A percentile compares a stretch with the other conserved stretches of the same genome.
Evolutionary conservation across 768 basidiomycete genomes (phyloP).

Genomic region (Naganishia vishniacii): DNA sequence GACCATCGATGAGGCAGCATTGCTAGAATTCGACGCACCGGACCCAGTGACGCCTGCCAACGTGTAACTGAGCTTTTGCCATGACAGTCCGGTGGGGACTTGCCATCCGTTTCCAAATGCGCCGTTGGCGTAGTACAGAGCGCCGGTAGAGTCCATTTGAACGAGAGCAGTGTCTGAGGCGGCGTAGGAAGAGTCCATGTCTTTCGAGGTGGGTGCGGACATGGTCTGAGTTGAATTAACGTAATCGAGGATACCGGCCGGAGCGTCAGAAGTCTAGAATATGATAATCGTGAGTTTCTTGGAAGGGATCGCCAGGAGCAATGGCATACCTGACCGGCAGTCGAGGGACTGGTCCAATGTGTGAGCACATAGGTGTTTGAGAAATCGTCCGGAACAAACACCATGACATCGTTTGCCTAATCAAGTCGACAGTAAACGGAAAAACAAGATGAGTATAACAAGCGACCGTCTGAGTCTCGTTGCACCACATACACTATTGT

Average conservation of each 20-base stretch:
- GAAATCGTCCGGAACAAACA: constrained; percentile 70
- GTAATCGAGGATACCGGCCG: constrained; percentile 37
- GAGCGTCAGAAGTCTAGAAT: constrained; percentile 31
- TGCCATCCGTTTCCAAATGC: constrained; percentile 38
- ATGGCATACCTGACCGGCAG: constrained; percentile 9
- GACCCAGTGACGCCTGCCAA: constrained; percentile 32
- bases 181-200: constrained; percentile 43
- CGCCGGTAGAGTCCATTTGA: constrained; percentile 42
- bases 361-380: constrained; percentile 66
- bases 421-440: constrained; percentile 1
- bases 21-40: constrained; percentile 22
- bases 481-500: constrained; percentile 52
- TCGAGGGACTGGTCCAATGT: constrained; percentile 46
- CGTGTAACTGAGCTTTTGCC: constrained; percentile 46
- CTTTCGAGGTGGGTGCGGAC: constrained; percentile 42
- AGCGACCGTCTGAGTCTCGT: too few species aligned
- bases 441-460: neutral
- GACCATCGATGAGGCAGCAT: constrained; percentile 7
- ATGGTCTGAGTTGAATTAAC: constrained; percentile 50
- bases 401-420: constrained; percentile 69
- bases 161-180: constrained; percentile 43
- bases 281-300: neutral
- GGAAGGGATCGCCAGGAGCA: neutral
- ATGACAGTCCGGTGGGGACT: constrained; percentile 37
- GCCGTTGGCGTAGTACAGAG: constrained; percentile 44